These are phyloP conservation scores for Suillus ampliporus DNA, from an alignment of 768 basidiomycete species.

Conservation along the genomic window DNA sequence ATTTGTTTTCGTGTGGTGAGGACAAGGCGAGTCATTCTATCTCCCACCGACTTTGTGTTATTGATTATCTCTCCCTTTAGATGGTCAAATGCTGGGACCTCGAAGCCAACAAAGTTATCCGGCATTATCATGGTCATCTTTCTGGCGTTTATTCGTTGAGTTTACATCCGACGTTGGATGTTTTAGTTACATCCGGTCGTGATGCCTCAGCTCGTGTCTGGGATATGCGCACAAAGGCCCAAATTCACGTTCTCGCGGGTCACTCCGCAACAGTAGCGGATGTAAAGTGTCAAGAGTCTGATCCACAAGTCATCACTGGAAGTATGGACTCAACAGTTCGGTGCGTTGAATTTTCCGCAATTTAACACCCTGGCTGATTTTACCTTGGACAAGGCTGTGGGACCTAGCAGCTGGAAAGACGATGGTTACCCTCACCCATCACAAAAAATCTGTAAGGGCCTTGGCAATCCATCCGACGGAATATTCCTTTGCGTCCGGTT, in stretches of 20 bases:
- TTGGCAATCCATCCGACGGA: constrained; percentile 96
- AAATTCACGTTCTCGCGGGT: constrained; percentile 90
- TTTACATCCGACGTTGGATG: constrained; percentile 93
- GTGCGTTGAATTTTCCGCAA: constrained; percentile 46
- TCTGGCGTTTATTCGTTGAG: constrained; percentile 96
- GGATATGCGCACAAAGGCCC: constrained; percentile 99
- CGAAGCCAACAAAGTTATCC: constrained; percentile 98
- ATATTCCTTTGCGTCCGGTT: constrained; percentile 94
- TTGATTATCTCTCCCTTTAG: constrained; percentile 44
- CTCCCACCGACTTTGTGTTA: neutral
- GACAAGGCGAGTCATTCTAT: constrained; percentile 74
- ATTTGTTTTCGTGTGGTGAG: constrained; percentile 96
- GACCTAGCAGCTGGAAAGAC: constrained; percentile 98
- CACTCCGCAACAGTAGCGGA: constrained; percentile 96
- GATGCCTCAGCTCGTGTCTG: constrained; percentile 97
- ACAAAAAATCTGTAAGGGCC: constrained; percentile 97
- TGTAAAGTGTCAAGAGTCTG: constrained; percentile 95
- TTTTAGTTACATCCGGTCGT: constrained; percentile 93
- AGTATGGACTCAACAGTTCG: constrained; percentile 98
- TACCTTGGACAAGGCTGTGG: constrained; percentile 69
- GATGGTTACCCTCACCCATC: constrained; percentile 96
- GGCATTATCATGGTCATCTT: constrained; percentile 97
- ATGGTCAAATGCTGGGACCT: constrained; percentile 99
- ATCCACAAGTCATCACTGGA: constrained; percentile 97
- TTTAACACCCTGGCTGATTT: constrained; percentile 10